phyloP scores from a whole-genome alignment of 164 flowering plant genomes.

The Cinnamomum chago region DNA sequence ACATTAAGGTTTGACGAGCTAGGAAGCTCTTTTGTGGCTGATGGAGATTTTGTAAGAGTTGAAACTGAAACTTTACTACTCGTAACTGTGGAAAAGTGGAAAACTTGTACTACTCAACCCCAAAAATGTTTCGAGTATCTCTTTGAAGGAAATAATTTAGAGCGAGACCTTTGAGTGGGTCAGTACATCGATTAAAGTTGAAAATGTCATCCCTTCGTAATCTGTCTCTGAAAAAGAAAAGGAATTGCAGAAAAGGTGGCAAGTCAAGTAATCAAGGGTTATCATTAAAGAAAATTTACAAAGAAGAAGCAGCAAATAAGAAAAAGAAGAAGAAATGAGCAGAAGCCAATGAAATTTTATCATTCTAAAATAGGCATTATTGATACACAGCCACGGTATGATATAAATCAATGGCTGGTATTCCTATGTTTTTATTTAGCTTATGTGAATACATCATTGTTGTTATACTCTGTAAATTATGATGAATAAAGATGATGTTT shows the following conservation, averaged over 20 bases:
- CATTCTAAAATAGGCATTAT: not conserved
- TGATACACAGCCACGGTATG: not conserved
- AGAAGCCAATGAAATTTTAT: not conserved
- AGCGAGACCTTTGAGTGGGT: conserved; percentile 22
- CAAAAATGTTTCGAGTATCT: too few relatives aligned
- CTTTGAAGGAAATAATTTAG: not conserved
- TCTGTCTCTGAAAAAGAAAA: conserved; percentile 24
- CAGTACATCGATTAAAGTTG: conserved; percentile 26
- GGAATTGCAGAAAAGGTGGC: not conserved
- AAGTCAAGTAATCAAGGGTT: not conserved
- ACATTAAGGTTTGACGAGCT: not conserved
- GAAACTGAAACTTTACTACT: not conserved
- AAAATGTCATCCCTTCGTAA: conserved; percentile 14
- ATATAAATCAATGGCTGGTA: too few relatives aligned
- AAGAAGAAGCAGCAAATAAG: too few relatives aligned
- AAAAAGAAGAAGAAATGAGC: too few relatives aligned
- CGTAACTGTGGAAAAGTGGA: not conserved
- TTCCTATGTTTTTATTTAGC: too few relatives aligned
- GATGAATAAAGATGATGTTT: too few relatives aligned
- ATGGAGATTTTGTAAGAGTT: not conserved
- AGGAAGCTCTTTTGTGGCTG: not conserved
- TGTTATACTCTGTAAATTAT: too few relatives aligned
- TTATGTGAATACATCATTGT: too few relatives aligned
- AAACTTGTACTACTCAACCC: not conserved
- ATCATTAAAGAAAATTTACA: not conserved